Conservation (phyloP, 108 stramenopile genomes). For the Nitzschia putrida region DNA sequence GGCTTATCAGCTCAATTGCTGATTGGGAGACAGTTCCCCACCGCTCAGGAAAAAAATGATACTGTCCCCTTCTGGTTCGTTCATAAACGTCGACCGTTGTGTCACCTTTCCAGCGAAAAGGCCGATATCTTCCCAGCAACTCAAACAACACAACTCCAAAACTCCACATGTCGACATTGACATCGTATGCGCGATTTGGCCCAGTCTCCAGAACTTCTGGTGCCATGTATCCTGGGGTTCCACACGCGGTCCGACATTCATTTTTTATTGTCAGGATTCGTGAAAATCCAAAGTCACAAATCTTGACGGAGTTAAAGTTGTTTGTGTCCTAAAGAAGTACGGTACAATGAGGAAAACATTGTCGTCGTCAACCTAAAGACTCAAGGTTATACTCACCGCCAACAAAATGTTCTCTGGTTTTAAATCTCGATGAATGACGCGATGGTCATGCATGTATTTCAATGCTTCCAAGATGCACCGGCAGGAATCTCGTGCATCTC, state of each 20-base stretch:
- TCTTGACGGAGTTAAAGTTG: slow-evolving; percentile 46
- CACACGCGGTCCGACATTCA: slow-evolving; percentile 80
- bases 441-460: slow-evolving; percentile 30
- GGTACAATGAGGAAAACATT: too few species aligned
- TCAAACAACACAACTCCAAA: slow-evolving; percentile 71
- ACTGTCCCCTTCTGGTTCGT: too few species aligned
- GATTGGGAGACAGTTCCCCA: too few species aligned
- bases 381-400: background rate
- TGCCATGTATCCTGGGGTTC: slow-evolving; percentile 80
- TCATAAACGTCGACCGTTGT: too few species aligned
- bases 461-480: slow-evolving; percentile 12
- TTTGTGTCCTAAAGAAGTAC: too few species aligned
- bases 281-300: slow-evolving; percentile 95
- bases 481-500: background rate
- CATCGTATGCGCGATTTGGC: slow-evolving; percentile 48
- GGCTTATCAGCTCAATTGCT: too few species aligned
- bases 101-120: too few species aligned
- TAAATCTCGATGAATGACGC: slow-evolving; percentile 37
- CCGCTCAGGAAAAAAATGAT: too few species aligned
- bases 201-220: slow-evolving; percentile 39
- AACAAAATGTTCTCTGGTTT: slow-evolving; percentile 34
- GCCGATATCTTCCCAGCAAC: slow-evolving; percentile 60
- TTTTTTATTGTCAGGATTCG: slow-evolving; percentile 60
- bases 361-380: too few species aligned
- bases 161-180: slow-evolving; percentile 91